Evolutionary conservation across 352 stramenopile genomes (phyloP), one percentile per base, ranked within the genome.

Genomic region (Pythium utonaiense): DNA sequence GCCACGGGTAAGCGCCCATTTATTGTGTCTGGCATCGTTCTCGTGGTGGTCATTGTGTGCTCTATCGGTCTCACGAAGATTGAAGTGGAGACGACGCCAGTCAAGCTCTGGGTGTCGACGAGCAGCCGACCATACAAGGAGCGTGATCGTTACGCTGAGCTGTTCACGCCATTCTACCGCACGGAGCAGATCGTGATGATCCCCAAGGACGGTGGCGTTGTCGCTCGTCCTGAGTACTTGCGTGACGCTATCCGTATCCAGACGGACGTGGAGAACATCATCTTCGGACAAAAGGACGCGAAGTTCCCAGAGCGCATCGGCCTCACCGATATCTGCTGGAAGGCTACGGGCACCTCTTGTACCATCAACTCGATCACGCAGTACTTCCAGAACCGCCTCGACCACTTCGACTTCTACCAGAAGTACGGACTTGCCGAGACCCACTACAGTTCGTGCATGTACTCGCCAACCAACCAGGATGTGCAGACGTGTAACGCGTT

Each of bases 301-400:
- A 50, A 44, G 7, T 67, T 58, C 42, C 58, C 69, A 27, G 52
- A 74, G 7, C 60, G 58, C 21, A 48, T 83, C 19, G 13, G n/a
- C 1, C 38, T 88, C 14, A 33, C 69, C 10, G 73, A 85, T 50
- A 74, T 85, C 25, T 87, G 77, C 63, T 81, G 74, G 69, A 78
- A 77, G 41, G 70, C 68, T 2, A 85, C 76, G 1, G 73, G 73
- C 13, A 83, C 75, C 3, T 55, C n/a, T 4, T 88, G 78, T 55
- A 79, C 74, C 5, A 62, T 86, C 24, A 79, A 80, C 33, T 62
- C 76, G 30, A 86, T 88, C 62, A 86, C 76, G 1, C 76, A 88
- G 63, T 86, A 80, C 61, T 88, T 82, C 57, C 78, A 88, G 62
- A 86, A 88, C 61, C 65, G 67, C 6, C 64, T 83, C 57, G 69